Evolutionary conservation across 78 protist genomes (phyloP).

Genomic region (Dictyostelium purpureum): DNA sequence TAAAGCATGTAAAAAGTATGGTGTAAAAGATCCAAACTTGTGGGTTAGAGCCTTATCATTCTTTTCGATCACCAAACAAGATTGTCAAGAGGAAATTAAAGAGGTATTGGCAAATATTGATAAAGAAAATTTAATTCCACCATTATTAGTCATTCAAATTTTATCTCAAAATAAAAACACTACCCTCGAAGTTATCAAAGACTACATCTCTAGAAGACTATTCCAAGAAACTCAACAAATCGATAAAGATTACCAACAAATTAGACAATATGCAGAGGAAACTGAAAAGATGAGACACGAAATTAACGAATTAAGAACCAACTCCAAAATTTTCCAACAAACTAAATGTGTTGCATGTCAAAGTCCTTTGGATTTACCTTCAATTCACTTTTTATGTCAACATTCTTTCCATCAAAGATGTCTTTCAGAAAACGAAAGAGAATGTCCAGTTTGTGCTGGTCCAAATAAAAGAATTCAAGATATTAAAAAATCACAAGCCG

Average conservation of each 20-base stretch:
- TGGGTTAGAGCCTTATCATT: conserved; percentile 93
- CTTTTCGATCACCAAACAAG: conserved; percentile 80
- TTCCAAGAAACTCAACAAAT: conserved; percentile 77
- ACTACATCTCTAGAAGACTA: conserved; percentile 81
- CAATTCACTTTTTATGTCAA: conserved; percentile 93
- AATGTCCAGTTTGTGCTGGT: conserved; percentile 85
- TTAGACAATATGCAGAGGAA: conserved; percentile 73
- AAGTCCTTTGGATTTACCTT: conserved; percentile 91
- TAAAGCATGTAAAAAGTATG: conserved; percentile 82
- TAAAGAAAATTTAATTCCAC: conserved; percentile 91
- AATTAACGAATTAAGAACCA: conserved; percentile 72
- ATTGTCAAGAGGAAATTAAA: conserved; percentile 76
- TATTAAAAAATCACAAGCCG: conserved; percentile 73
- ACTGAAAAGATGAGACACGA: conserved; percentile 88
- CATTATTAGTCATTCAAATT: conserved; percentile 92
- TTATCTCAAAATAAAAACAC: conserved; percentile 73
- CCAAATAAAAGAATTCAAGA: conserved; percentile 85
- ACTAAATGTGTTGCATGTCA: conserved; percentile 86
- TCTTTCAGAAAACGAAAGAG: conserved; percentile 87
- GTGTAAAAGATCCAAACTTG: conserved; percentile 87
- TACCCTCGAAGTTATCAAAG: conserved; percentile 81
- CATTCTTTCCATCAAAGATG: conserved; percentile 94
- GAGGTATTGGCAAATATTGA: conserved; percentile 80
- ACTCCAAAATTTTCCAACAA: conserved; percentile 87
- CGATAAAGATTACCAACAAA: conserved; percentile 67